Conservation (phyloP, 805 yeast genomes). For the Cyberlindnera lachancei region DNA sequence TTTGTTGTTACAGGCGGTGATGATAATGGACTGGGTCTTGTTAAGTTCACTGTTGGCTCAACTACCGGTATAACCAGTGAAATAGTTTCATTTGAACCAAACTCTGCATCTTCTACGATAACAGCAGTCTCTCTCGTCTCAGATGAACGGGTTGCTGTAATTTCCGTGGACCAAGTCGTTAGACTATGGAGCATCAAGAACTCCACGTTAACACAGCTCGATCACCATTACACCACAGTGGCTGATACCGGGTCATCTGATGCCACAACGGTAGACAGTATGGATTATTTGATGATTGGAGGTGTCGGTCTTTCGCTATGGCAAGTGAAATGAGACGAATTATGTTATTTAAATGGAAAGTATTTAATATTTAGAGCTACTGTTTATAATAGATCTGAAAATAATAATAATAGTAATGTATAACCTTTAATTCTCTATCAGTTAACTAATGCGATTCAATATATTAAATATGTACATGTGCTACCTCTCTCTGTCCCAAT, state of each 20-base stretch:
- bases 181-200: slow-evolving; percentile 48
- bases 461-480: too few species aligned
- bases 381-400: too few species aligned
- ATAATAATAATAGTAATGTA: too few species aligned
- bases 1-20: slow-evolving; percentile 80
- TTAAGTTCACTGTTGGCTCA: slow-evolving; percentile 26
- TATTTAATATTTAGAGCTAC: too few species aligned
- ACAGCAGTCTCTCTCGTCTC: slow-evolving; percentile 47
- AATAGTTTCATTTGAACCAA: slow-evolving; percentile 29
- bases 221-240: slow-evolving; percentile 61
- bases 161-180: slow-evolving; percentile 80
- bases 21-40: slow-evolving; percentile 63
- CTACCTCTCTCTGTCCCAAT: too few species aligned
- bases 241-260: slow-evolving; percentile 86
- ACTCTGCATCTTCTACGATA: slow-evolving; percentile 84
- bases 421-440: too few species aligned
- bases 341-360: neutral
- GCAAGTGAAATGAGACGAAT: slow-evolving; percentile 18
- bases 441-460: too few species aligned
- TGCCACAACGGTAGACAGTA: slow-evolving; percentile 22
- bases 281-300: slow-evolving; percentile 44
- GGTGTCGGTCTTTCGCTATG: slow-evolving; percentile 77
- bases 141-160: slow-evolving; percentile 38
- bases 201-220: slow-evolving; percentile 23
- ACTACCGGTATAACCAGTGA: slow-evolving; percentile 20